phyloP scores from a whole-genome alignment of 1,284 basidiomycete species.

The Grifola frondosa region DNA sequence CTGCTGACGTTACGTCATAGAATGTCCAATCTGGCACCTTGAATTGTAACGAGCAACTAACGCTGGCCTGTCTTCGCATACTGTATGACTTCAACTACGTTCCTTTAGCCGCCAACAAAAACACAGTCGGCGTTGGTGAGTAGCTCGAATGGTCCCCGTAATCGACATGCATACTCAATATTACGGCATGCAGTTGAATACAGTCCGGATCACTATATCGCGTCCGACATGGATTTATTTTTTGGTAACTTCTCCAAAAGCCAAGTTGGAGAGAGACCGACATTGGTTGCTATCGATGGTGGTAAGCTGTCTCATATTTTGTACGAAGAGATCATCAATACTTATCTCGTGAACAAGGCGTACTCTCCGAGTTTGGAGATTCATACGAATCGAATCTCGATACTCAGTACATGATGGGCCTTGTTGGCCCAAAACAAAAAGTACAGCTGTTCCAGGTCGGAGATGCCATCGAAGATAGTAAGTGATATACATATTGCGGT shows the following conservation, averaged over 20 bases:
- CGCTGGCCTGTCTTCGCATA: not conserved
- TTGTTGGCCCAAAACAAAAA: slow-evolving; percentile 25
- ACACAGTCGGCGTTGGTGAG: slow-evolving; percentile 4
- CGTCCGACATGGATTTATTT: slow-evolving; percentile 44
- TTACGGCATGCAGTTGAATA: slow-evolving; percentile 46
- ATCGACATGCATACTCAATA: no score
- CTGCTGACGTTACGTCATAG: not conserved
- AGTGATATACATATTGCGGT: not conserved
- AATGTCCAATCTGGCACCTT: slow-evolving; percentile 12
- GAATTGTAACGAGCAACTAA: slow-evolving; percentile 1
- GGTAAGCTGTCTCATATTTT: no score
- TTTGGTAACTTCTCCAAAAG: slow-evolving; percentile 36
- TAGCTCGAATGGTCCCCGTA: no score
- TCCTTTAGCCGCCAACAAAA: not conserved
- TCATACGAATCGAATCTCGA: slow-evolving; percentile 48
- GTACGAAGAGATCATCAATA: no score
- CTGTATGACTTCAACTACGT: slow-evolving; percentile 1
- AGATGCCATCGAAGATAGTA: slow-evolving; percentile 36
- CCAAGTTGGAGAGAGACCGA: slow-evolving; percentile 37
- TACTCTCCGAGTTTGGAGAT: no score
- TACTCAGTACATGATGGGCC: slow-evolving; percentile 15
- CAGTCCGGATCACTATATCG: slow-evolving; percentile 45
- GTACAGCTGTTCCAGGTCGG: slow-evolving; percentile 49
- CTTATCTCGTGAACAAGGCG: no score
- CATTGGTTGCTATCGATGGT: slow-evolving; percentile 41